Evolutionary conservation across 257 asterid species (phyloP).

Genomic region (Solanum rostratum): DNA sequence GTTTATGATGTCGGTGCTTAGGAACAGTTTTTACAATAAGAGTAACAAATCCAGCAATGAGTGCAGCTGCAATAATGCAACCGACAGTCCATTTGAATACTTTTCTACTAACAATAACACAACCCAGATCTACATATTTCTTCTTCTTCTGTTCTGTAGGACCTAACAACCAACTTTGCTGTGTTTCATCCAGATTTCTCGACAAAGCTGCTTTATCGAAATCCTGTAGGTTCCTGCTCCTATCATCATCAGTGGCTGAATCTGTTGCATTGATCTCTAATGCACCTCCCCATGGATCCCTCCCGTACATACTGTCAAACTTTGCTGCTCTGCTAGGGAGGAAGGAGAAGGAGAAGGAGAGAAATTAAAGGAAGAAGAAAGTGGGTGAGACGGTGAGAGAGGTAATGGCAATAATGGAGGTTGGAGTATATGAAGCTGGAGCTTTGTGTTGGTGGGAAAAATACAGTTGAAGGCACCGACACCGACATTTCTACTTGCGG

Average conservation of each 20-base stretch:
- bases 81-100: constrained; percentile 80
- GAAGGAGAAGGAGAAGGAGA: neutral
- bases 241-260: constrained; percentile 94
- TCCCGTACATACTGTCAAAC: constrained; percentile 54
- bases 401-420: constrained; percentile 6
- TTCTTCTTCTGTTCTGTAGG: constrained; percentile 98
- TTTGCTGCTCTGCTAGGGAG: neutral
- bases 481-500: constrained; percentile 14
- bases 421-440: constrained; percentile 3
- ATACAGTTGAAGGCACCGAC: constrained; percentile 7
- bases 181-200: constrained; percentile 87
- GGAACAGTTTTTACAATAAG: constrained; percentile 76
- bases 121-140: constrained; percentile 94
- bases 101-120: constrained; percentile 80
- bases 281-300: constrained; percentile 99
- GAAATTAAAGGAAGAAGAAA: neutral
- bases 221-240: constrained; percentile 82
- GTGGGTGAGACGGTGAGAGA: neutral
- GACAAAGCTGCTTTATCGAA: constrained; percentile 91
- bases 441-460: neutral
- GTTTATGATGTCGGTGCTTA: constrained; percentile 49
- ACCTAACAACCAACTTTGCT: constrained; percentile 96
- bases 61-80: constrained; percentile 55
- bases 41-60: constrained; percentile 53
- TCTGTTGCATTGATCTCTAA: constrained; percentile 83